Base-by-base conservation (phyloP, 306 rosid species). In the Ceratonia siliqua region DNA sequence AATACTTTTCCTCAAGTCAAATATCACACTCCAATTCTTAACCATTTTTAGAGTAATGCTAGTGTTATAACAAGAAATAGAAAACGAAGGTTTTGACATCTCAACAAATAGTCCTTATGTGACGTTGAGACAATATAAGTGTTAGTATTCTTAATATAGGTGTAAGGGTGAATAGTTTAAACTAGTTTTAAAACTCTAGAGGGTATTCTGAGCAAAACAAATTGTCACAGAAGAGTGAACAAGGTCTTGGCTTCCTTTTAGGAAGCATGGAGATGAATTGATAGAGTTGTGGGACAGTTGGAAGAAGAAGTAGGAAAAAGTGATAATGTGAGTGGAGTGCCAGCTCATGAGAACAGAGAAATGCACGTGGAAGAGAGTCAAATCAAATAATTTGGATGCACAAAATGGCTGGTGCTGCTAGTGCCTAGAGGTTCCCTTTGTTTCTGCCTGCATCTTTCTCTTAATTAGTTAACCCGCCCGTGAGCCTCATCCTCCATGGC, bases 181-280 rank as follows among this genome's bases (percentile, higher is more conserved):
- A 33, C 35, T 38, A 13, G 41, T 1, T 28, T 11, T n/a, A 3
- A 17, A 53, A 45, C 9, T 18, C 72, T 36, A 56, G 13, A 5
- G 36, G 27, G n/a, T 5, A 10, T 2, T 62, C 28, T 18, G 45
- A n/a, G 0, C 41, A 33, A 12, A 49, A 15, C 18, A 50, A 32
- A 14, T 36, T 64, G 21, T 5, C 57, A n/a, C 21, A 81, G 58
- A 39, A 41, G 49, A 76, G 32, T 18, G 61, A 78, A 46, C 15
- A 73, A 69, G 8, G 67, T 25, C 18, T 33, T 10, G 81, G 97
- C 96, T 86, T 82, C 98, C 85, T 59, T 5, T 32, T 61, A 59
- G 87, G 92, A 93, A 79, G 96, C 97, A 86, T 82, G 92, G 93
- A 88, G 81, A 80, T 88, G 74, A 77, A 81, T 75, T 82, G 77